Evolutionary conservation across 2,329 filamentous ascomycete genomes (phyloP).

Genomic region (Canariomyces notabilis): DNA sequence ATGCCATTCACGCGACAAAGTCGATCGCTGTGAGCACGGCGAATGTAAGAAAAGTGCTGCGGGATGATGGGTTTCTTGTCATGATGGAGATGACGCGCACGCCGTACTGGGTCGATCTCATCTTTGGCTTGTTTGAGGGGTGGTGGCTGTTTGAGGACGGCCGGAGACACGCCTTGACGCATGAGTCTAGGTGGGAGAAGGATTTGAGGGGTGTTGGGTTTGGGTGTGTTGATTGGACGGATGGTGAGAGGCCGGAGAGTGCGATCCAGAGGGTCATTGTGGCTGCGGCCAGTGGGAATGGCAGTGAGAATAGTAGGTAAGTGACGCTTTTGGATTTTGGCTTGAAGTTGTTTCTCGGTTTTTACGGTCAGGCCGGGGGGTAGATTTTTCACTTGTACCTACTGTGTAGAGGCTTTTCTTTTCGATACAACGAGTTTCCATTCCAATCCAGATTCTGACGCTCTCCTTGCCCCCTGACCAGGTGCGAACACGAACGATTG

Average conservation of each 20-base stretch:
- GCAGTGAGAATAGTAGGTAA: no score
- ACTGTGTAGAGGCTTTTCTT: no score
- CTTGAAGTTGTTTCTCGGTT: no score
- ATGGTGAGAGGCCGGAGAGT: slow-evolving; percentile 25
- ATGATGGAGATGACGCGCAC: slow-evolving; percentile 32
- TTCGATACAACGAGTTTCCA: no score
- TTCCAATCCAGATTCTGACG: no score
- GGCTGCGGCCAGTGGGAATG: no score
- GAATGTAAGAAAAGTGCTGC: slow-evolving; percentile 27
- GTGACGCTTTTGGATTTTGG: no score
- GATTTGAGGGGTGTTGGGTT: slow-evolving; percentile 26
- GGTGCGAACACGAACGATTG: no score
- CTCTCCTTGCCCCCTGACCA: no score
- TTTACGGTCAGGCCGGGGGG: no score
- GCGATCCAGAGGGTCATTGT: slow-evolving; percentile 28
- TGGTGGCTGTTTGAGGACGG: slow-evolving; percentile 29
- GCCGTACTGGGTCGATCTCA: slow-evolving; percentile 30
- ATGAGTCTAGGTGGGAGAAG: slow-evolving; percentile 24
- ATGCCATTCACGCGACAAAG: slow-evolving; percentile 33
- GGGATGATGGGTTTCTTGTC: slow-evolving; percentile 30
- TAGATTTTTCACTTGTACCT: no score
- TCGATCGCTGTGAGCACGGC: slow-evolving; percentile 16
- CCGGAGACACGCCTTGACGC: slow-evolving; percentile 25
- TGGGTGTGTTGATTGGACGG: slow-evolving; percentile 31
- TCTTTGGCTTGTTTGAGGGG: slow-evolving; percentile 34